Percentiles rank a stretch among this genome's conserved stretches.
Evolutionary conservation across 345 rosid genomes (phyloP).

Genomic region (Viola odorata): DNA sequence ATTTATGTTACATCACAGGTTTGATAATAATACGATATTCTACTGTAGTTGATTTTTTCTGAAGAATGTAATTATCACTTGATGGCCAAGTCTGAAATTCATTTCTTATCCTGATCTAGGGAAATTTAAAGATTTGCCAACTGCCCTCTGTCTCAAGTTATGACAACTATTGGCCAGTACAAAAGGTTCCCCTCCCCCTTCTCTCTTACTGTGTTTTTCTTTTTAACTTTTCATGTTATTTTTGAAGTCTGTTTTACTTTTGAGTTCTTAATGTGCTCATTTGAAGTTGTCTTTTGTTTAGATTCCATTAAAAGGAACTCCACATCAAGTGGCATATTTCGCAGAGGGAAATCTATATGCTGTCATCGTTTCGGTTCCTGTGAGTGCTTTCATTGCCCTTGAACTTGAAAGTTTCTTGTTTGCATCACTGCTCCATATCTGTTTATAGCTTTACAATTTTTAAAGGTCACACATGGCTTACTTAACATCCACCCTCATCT

Average conservation of each 20-base stretch:
- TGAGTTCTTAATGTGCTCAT: slow-evolving; percentile 9
- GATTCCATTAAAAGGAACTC: slow-evolving; percentile 91
- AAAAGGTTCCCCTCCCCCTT: slow-evolving; percentile 43
- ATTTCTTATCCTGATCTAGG: slow-evolving; percentile 57
- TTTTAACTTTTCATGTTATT: background rate
- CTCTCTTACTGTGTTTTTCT: slow-evolving; percentile 1
- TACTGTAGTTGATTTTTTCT: no score
- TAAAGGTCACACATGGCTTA: no score
- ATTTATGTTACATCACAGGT: slow-evolving; percentile 94
- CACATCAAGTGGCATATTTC: slow-evolving; percentile 95
- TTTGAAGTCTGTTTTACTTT: background rate
- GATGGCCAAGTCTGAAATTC: no score
- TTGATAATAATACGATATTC: slow-evolving; percentile 37
- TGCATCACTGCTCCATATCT: background rate
- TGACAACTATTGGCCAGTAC: slow-evolving; percentile 97
- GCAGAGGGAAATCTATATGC: slow-evolving; percentile 86
- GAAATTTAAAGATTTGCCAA: slow-evolving; percentile 88
- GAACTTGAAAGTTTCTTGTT: background rate
- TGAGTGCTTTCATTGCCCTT: slow-evolving; percentile 33
- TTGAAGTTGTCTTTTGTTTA: slow-evolving; percentile 28
- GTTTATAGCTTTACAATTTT: background rate
- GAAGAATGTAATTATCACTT: no score
- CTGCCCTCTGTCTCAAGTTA: slow-evolving; percentile 73
- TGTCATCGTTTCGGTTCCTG: slow-evolving; percentile 81
- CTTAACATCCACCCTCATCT: no score